These are phyloP conservation scores for Sistotremastrum suecicum DNA, from an alignment of 768 basidiomycete species.

Conservation along the genomic window DNA sequence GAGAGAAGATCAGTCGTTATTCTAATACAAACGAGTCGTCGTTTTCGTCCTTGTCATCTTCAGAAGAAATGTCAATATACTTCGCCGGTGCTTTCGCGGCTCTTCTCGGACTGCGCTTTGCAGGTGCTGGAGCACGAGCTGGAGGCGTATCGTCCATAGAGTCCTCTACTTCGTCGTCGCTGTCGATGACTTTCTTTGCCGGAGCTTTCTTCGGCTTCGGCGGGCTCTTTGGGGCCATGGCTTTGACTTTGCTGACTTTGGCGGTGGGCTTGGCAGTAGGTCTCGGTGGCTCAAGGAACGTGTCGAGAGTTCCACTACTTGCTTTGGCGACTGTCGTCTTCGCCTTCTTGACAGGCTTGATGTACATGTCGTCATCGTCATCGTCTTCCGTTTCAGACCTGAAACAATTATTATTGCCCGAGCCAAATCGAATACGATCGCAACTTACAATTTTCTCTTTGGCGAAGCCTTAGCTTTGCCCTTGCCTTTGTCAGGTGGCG, in stretches of 20 bases:
- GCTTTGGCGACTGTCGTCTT: slow-evolving; percentile 25
- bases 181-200: slow-evolving; percentile 33
- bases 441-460: slow-evolving; percentile 59
- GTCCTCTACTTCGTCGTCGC: slow-evolving; percentile 33
- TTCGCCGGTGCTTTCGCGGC: slow-evolving; percentile 29
- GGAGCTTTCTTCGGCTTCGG: slow-evolving; percentile 26
- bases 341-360: slow-evolving; percentile 42
- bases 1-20: too few species aligned
- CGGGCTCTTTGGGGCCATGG: slow-evolving; percentile 3
- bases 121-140: slow-evolving; percentile 24
- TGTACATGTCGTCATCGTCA: slow-evolving; percentile 22
- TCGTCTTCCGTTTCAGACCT: slow-evolving; percentile 15
- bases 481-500: slow-evolving; percentile 24
- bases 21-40: too few species aligned
- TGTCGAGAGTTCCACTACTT: slow-evolving; percentile 24
- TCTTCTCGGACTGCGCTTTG: slow-evolving; percentile 32
- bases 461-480: slow-evolving; percentile 27
- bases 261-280: slow-evolving; percentile 33
- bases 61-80: slow-evolving; percentile 46
- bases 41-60: slow-evolving; percentile 28
- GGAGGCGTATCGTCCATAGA: slow-evolving; percentile 30
- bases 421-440: background rate
- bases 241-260: slow-evolving; percentile 34
- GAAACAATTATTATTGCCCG: background rate
- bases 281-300: slow-evolving; percentile 9